Evolutionary conservation across 2,329 filamentous ascomycete genomes (phyloP).

Genomic region (Phaeophleospora eucalypticola): DNA sequence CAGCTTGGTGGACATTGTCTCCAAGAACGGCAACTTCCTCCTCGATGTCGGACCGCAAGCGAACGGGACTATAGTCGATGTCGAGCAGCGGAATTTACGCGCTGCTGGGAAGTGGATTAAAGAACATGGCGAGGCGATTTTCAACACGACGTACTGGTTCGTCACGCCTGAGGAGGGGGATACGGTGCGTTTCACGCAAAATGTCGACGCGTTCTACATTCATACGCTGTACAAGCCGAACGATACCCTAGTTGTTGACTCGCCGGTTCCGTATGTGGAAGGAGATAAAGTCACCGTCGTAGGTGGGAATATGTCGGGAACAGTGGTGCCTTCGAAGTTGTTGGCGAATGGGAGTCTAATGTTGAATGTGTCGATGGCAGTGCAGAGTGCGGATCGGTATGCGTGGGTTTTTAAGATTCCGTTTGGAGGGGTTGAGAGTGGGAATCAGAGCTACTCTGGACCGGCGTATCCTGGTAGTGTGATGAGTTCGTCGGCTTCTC

Average conservation of each 20-base stretch:
- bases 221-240: slow-evolving; percentile 43
- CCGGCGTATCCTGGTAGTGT: too few species aligned
- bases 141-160: slow-evolving; percentile 55
- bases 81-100: slow-evolving; percentile 47
- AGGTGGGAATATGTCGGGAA: slow-evolving; percentile 32
- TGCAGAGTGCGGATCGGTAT: slow-evolving; percentile 37
- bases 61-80: slow-evolving; percentile 51
- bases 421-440: slow-evolving; percentile 8
- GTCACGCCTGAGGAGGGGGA: slow-evolving; percentile 43
- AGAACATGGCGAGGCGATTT: slow-evolving; percentile 52
- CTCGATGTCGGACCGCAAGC: slow-evolving; percentile 45
- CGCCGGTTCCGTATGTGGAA: slow-evolving; percentile 44
- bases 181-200: slow-evolving; percentile 51
- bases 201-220: slow-evolving; percentile 51
- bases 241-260: slow-evolving; percentile 39
- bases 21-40: slow-evolving; percentile 32
- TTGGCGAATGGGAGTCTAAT: slow-evolving; percentile 31
- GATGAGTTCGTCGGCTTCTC: too few species aligned
- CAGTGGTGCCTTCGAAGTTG: slow-evolving; percentile 26
- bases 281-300: slow-evolving; percentile 48
- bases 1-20: slow-evolving; percentile 28
- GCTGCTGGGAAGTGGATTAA: slow-evolving; percentile 54
- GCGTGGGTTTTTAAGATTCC: slow-evolving; percentile 45
- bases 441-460: neutral
- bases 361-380: slow-evolving; percentile 32